Conservation (phyloP, 176 grass and related monocot species). For the Tillandsia leiboldiana region DNA sequence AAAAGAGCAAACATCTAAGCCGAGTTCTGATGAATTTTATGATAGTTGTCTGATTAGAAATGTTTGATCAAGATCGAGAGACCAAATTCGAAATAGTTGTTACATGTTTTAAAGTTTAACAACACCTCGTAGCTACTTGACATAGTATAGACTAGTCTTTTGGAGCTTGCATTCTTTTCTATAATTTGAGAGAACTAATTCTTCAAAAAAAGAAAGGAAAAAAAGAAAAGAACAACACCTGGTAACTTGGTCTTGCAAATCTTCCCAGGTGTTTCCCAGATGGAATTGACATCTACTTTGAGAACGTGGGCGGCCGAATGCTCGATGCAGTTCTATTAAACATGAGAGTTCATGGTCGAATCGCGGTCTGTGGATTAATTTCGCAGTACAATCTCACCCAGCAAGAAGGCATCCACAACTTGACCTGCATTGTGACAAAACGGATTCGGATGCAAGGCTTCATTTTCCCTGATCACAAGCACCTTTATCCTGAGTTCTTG, state of each 20-base stretch:
- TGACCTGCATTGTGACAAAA: slow-evolving; percentile 30
- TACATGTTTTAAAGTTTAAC: too few species aligned
- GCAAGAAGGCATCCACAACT: slow-evolving; percentile 36
- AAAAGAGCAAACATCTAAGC: too few species aligned
- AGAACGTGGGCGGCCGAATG: slow-evolving; percentile 62
- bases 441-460: slow-evolving; percentile 43
- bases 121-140: too few species aligned
- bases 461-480: slow-evolving; percentile 35
- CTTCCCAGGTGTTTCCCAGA: slow-evolving; percentile 41
- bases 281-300: slow-evolving; percentile 91
- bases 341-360: slow-evolving; percentile 45
- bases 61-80: too few species aligned
- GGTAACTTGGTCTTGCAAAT: background rate
- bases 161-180: too few species aligned
- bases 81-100: too few species aligned
- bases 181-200: too few species aligned
- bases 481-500: slow-evolving; percentile 37
- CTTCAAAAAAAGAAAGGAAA: too few species aligned
- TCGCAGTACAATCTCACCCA: slow-evolving; percentile 66
- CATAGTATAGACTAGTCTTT: too few species aligned
- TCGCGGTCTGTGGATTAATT: slow-evolving; percentile 55
- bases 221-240: background rate
- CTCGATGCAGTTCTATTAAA: slow-evolving; percentile 64
- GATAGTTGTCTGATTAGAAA: too few species aligned
- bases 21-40: too few species aligned